Percentiles rank a stretch among this genome's conserved stretches.
phyloP scores from a whole-genome alignment of 1,284 basidiomycete genomes.

The Cryptococcus sp. region DNA sequence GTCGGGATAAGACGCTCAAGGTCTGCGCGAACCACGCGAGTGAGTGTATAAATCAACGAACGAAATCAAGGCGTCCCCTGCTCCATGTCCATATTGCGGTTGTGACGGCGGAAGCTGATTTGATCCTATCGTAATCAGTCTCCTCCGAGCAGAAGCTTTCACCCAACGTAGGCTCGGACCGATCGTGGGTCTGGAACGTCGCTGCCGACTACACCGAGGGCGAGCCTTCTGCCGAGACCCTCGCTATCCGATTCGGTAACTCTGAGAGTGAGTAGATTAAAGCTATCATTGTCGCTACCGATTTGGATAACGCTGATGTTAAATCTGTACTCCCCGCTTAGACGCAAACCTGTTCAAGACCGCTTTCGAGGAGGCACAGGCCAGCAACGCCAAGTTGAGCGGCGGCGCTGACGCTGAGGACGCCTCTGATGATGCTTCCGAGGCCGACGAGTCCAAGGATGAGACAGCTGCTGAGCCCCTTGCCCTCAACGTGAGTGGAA shows the following conservation, averaged over 20 bases:
- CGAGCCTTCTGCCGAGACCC: slow-evolving; percentile 85
- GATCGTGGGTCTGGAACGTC: slow-evolving; percentile 99
- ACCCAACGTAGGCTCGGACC: slow-evolving; percentile 97
- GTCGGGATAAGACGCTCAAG: slow-evolving; percentile 99
- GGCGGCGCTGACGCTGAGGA: slow-evolving; percentile 20
- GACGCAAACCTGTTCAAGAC: slow-evolving; percentile 86
- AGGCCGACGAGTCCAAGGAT: slow-evolving; percentile 18
- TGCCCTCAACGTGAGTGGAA: slow-evolving; percentile 27
- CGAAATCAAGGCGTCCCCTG: neutral
- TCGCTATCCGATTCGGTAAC: slow-evolving; percentile 98
- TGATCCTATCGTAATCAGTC: slow-evolving; percentile 60
- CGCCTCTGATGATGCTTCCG: slow-evolving; percentile 33
- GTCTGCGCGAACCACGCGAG: slow-evolving; percentile 98
- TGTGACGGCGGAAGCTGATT: neutral
- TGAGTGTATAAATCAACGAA: slow-evolving; percentile 57
- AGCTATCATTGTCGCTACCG: neutral
- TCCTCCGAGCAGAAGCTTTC: slow-evolving; percentile 88
- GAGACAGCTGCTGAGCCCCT: slow-evolving; percentile 1
- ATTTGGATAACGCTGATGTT: neutral
- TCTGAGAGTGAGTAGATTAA: slow-evolving; percentile 77
- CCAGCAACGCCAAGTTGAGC: slow-evolving; percentile 61
- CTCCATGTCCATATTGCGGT: neutral
- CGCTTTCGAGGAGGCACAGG: slow-evolving; percentile 81
- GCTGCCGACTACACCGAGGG: slow-evolving; percentile 91
- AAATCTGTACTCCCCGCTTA: slow-evolving; percentile 45